Evolutionary conservation across 2,329 filamentous ascomycete genomes (phyloP).

Genomic region (Phialophora expanda): DNA sequence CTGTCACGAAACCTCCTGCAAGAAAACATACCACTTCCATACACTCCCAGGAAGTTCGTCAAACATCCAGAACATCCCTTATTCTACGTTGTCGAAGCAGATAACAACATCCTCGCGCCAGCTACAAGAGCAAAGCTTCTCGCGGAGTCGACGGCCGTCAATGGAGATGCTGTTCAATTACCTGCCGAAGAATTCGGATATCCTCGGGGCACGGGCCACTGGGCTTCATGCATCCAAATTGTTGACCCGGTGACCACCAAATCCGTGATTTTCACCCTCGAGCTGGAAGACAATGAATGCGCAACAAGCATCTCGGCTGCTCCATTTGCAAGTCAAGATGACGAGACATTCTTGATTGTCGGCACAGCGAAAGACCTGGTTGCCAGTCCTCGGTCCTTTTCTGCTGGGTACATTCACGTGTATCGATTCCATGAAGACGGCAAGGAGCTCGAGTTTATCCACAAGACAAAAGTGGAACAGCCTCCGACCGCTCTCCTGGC

Average conservation of each 20-base stretch:
- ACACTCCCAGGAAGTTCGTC: conserved; percentile 86
- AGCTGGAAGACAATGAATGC: conserved; percentile 87
- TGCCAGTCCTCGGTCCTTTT: conserved; percentile 74
- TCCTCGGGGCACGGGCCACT: conserved; percentile 79
- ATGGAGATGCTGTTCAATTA: conserved; percentile 72
- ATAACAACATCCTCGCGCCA: conserved; percentile 86
- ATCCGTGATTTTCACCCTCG: conserved; percentile 74
- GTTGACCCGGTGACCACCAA: conserved; percentile 82
- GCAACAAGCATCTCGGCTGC: conserved; percentile 85
- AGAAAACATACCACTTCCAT: conserved; percentile 81
- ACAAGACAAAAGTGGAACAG: conserved; percentile 91
- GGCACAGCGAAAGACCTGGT: conserved; percentile 92
- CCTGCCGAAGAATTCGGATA: conserved; percentile 87
- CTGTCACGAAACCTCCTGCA: conserved; percentile 84
- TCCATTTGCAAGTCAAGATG: conserved; percentile 84
- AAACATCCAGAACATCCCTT: conserved; percentile 85
- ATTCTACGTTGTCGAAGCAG: conserved; percentile 93
- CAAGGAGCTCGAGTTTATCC: conserved; percentile 88
- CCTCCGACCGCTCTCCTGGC: conserved; percentile 87
- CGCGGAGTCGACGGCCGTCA: conserved; percentile 71
- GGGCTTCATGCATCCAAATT: conserved; percentile 94
- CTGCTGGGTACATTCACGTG: conserved; percentile 84
- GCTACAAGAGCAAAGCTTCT: conserved; percentile 77
- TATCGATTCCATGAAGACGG: conserved; percentile 89
- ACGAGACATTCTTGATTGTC: conserved; percentile 89